Conservation (phyloP, 208 protist genomes). For the Trypanosoma lewisi region DNA sequence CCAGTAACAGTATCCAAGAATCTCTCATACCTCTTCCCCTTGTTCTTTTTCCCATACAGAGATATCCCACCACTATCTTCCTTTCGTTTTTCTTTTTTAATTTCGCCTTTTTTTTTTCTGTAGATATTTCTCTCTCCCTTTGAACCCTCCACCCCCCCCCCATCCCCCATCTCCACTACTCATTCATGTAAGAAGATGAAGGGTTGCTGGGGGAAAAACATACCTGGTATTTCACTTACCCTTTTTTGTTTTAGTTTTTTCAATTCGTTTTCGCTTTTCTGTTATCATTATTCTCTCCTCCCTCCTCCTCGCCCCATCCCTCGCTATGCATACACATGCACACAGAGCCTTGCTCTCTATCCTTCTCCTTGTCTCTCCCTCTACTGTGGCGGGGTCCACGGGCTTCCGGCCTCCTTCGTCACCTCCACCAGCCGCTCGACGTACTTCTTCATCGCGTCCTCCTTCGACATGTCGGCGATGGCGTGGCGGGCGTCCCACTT, state of each 20-base stretch:
- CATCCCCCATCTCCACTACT: no score
- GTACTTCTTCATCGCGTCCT: constrained; percentile 92
- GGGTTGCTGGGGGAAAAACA: no score
- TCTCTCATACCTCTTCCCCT: neutral
- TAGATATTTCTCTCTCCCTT: no score
- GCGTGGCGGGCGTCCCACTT: constrained; percentile 95
- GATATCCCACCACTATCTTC: neutral
- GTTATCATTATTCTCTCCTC: neutral
- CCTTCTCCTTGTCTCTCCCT: neutral
- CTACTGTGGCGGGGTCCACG: constrained; percentile 48
- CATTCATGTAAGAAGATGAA: no score
- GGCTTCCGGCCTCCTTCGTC: constrained; percentile 50
- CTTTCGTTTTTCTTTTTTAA: neutral
- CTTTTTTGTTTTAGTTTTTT: neutral
- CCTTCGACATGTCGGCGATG: constrained; percentile 86
- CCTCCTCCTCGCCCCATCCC: constrained; percentile 6
- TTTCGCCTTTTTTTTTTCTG: no score
- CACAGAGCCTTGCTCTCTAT: no score
- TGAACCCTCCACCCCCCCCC: no score
- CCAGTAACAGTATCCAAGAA: neutral
- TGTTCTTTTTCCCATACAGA: neutral
- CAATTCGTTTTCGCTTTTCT: neutral
- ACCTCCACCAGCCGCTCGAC: constrained; percentile 69
- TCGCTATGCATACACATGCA: constrained; percentile 6
- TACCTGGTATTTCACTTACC: no score